These are phyloP conservation scores for Nicotiana obtusifolia DNA, from an alignment of 257 asterid genomes.

Conservation along the genomic window DNA sequence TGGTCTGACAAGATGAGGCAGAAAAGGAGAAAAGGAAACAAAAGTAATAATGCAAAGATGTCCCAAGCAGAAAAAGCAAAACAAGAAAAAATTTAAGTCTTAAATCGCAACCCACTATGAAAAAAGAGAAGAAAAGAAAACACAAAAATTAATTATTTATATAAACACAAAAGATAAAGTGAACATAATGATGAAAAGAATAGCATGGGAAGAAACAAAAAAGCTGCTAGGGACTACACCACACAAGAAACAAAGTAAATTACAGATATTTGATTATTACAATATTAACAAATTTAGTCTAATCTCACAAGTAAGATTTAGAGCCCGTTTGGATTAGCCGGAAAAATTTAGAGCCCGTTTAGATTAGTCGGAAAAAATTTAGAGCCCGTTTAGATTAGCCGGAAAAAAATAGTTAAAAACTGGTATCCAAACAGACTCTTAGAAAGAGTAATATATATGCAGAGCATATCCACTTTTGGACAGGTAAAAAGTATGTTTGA, in stretches of 20 bases:
- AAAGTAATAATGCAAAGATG: slow-evolving; percentile 21
- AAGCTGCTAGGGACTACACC: neutral
- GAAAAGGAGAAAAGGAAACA: slow-evolving; percentile 13
- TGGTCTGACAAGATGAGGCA: slow-evolving; percentile 4
- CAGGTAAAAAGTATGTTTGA: too few relatives aligned
- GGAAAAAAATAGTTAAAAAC: too few relatives aligned
- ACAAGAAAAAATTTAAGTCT: neutral
- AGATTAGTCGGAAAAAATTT: too few relatives aligned
- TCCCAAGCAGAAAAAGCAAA: neutral
- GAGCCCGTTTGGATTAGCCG: too few relatives aligned
- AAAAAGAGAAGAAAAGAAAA: neutral
- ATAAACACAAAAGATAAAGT: slow-evolving; percentile 29
- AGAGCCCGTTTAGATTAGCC: too few relatives aligned
- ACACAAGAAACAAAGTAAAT: neutral
- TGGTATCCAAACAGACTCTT: too few relatives aligned
- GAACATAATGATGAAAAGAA: slow-evolving; percentile 1
- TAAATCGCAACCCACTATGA: slow-evolving; percentile 7
- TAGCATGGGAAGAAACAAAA: slow-evolving; percentile 18
- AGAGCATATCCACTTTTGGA: too few relatives aligned
- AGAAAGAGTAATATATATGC: too few relatives aligned
- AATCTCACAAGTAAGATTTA: too few relatives aligned
- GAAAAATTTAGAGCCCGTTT: too few relatives aligned
- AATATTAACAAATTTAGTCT: too few relatives aligned
- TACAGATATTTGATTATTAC: too few relatives aligned
- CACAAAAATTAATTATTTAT: slow-evolving; percentile 12